Percentiles rank a stretch among this genome's conserved stretches.
Evolutionary conservation across 1,284 basidiomycete species (phyloP).

Genomic region (Fomitopsis schrenkii): DNA sequence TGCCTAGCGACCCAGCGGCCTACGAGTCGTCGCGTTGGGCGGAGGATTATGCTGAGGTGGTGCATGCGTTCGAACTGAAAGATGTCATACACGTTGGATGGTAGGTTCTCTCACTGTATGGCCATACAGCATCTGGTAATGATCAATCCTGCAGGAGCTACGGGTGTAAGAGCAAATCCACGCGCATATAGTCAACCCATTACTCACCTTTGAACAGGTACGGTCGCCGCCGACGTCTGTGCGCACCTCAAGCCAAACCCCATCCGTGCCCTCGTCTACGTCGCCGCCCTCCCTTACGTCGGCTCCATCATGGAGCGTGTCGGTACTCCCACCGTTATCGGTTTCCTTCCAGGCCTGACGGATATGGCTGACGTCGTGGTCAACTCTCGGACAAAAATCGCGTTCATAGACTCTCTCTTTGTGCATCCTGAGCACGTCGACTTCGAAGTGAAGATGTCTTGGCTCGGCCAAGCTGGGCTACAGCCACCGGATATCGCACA

Average conservation of each 20-base stretch:
- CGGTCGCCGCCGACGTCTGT: slow-evolving; percentile 18
- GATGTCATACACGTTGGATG: slow-evolving; percentile 24
- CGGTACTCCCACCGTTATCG: slow-evolving; percentile 13
- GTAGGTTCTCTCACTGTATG: slow-evolving; percentile 12
- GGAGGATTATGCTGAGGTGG: slow-evolving; percentile 25
- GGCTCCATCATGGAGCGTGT: slow-evolving; percentile 11
- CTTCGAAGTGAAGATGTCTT: slow-evolving; percentile 14
- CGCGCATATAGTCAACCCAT: not conserved
- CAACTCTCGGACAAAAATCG: slow-evolving; percentile 13
- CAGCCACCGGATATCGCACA: slow-evolving; percentile 12
- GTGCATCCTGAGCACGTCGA: slow-evolving; percentile 12
- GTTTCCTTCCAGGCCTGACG: slow-evolving; percentile 11
- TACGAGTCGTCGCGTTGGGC: slow-evolving; percentile 20
- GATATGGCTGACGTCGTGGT: slow-evolving; percentile 13
- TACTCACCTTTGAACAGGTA: slow-evolving; percentile 6
- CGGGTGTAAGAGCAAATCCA: not conserved
- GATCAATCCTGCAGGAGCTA: slow-evolving; percentile 1
- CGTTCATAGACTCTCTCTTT: slow-evolving; percentile 17
- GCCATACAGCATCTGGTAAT: not conserved
- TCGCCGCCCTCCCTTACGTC: slow-evolving; percentile 18
- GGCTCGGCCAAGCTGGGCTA: slow-evolving; percentile 16
- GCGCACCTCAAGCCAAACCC: slow-evolving; percentile 12
- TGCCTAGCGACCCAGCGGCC: slow-evolving; percentile 13
- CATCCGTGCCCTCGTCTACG: slow-evolving; percentile 17
- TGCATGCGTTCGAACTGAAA: slow-evolving; percentile 19